phyloP scores from a whole-genome alignment of 345 rosid genomes.

The Fremontodendron californicum region DNA sequence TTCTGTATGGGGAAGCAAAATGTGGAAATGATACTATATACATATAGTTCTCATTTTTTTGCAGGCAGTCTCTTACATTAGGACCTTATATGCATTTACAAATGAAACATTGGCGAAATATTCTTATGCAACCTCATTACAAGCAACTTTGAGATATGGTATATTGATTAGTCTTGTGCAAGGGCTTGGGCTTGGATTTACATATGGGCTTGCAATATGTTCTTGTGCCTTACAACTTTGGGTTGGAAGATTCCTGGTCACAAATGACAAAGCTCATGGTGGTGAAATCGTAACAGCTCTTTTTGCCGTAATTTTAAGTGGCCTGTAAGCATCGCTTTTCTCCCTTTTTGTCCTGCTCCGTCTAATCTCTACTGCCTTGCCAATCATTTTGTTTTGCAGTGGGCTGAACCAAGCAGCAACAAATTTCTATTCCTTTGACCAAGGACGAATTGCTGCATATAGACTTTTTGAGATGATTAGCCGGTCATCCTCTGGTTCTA shows the following conservation, averaged over 20 bases:
- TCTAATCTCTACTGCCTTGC: constrained; percentile 10
- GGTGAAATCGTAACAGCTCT: constrained; percentile 89
- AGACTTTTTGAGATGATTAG: constrained; percentile 99
- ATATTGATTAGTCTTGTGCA: constrained; percentile 92
- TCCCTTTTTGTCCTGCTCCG: constrained; percentile 19
- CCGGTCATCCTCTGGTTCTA: constrained; percentile 72
- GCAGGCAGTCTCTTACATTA: constrained; percentile 90
- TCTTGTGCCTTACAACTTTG: constrained; percentile 96
- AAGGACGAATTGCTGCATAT: constrained; percentile 97
- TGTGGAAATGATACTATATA: constrained; percentile 5
- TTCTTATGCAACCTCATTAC: constrained; percentile 93
- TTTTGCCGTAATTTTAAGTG: constrained; percentile 91
- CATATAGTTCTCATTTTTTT: constrained; percentile 19
- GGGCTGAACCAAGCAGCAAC: constrained; percentile 99
- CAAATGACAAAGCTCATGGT: constrained; percentile 56
- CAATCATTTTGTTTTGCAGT: constrained; percentile 33
- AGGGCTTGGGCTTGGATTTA: constrained; percentile 99
- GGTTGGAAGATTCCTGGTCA: constrained; percentile 85
- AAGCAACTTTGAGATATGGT: constrained; percentile 96
- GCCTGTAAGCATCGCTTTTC: constrained; percentile 76
- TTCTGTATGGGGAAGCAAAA: not conserved
- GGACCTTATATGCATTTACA: constrained; percentile 95
- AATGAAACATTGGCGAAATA: constrained; percentile 96
- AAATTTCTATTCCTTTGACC: constrained; percentile 97
- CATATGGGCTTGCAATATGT: constrained; percentile 97